Evolutionary conservation across 495 filamentous ascomycete genomes (phyloP).

Genomic region (Hypoxylon fuscum): DNA sequence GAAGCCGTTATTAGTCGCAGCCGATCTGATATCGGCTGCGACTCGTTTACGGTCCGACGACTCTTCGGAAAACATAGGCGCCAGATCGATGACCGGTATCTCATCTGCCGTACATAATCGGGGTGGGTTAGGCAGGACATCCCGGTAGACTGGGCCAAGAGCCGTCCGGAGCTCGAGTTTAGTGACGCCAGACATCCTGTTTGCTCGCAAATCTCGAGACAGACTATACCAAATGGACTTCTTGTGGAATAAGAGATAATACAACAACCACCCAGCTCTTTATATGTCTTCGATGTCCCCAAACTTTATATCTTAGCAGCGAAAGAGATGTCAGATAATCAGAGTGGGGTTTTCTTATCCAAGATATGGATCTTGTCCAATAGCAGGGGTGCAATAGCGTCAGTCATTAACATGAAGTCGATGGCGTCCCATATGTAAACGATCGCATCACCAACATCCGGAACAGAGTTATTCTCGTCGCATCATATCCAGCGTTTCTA

Average conservation of each 20-base stretch:
- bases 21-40: slow-evolving; percentile 51
- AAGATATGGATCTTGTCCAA: slow-evolving; percentile 7
- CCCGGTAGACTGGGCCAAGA: slow-evolving; percentile 51
- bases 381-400: slow-evolving; percentile 10
- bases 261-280: background rate
- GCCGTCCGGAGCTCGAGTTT: slow-evolving; percentile 54
- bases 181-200: slow-evolving; percentile 37
- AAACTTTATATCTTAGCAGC: background rate
- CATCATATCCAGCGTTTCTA: background rate
- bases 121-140: slow-evolving; percentile 48
- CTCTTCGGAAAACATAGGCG: slow-evolving; percentile 49
- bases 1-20: slow-evolving; percentile 61
- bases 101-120: slow-evolving; percentile 59
- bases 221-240: background rate
- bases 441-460: background rate
- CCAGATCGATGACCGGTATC: slow-evolving; percentile 65
- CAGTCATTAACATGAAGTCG: background rate
- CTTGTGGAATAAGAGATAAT: background rate
- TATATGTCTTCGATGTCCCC: slow-evolving; percentile 10
- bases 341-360: slow-evolving; percentile 21
- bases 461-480: background rate
- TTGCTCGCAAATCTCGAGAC: too few species aligned
- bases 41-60: slow-evolving; percentile 50
- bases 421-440: background rate
- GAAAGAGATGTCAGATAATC: slow-evolving; percentile 12